phyloP scores from a whole-genome alignment of 225 moss, liverwort and hornwort genomes.

The Takakia lepidozioides region DNA sequence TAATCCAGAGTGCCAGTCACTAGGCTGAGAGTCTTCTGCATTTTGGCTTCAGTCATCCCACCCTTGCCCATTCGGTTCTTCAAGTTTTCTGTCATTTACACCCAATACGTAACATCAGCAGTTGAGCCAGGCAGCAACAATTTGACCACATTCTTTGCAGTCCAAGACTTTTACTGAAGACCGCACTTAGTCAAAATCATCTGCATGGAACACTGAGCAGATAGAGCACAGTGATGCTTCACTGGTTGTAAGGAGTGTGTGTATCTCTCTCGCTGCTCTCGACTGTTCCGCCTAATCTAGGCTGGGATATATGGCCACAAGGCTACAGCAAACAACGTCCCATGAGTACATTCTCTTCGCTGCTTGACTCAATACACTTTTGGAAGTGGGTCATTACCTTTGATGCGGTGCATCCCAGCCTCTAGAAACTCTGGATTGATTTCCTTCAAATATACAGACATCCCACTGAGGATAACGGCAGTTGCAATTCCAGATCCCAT shows the following conservation, averaged over 20 bases:
- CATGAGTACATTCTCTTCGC: too few species aligned
- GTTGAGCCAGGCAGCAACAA: too few species aligned
- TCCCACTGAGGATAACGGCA: conserved; percentile 45
- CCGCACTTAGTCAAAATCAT: too few species aligned
- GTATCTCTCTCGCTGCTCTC: too few species aligned
- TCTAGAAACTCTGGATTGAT: conserved; percentile 59
- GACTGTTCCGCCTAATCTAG: too few species aligned
- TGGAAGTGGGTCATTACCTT: conserved; percentile 23
- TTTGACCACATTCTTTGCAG: too few species aligned
- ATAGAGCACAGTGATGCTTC: too few species aligned
- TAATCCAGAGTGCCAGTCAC: conserved; percentile 76
- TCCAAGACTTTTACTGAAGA: too few species aligned
- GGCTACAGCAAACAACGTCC: too few species aligned
- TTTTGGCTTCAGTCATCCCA: conserved; percentile 30
- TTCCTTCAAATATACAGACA: conserved; percentile 73
- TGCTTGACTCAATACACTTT: background rate
- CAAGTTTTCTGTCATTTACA: conserved; percentile 52
- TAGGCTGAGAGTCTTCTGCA: conserved; percentile 41
- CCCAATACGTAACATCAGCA: conserved; percentile 2
- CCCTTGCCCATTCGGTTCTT: conserved; percentile 38
- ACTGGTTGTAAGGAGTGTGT: too few species aligned
- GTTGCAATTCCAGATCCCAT: conserved; percentile 93
- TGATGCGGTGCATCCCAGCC: conserved; percentile 43
- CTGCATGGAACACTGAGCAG: too few species aligned
- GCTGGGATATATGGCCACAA: too few species aligned